Percentiles rank a stretch among this genome's conserved stretches.
Conservation (phyloP, 768 basidiomycete genomes). For the Xanthoconium purpureum region DNA sequence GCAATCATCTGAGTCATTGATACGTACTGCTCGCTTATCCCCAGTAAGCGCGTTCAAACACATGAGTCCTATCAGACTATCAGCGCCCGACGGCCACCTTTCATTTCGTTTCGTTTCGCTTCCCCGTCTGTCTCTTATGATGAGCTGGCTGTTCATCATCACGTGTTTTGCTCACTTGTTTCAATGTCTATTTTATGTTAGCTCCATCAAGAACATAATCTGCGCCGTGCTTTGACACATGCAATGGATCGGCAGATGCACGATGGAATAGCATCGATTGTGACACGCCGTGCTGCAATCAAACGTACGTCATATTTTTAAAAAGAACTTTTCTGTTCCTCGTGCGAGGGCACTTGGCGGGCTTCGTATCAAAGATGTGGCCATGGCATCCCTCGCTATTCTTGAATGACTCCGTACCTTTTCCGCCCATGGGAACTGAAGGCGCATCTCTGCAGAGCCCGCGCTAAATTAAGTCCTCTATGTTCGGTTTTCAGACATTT, state of each 20-base stretch:
- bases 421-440: constrained; percentile 1
- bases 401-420: neutral
- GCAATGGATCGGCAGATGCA: neutral
- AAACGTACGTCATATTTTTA: neutral
- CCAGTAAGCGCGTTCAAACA: neutral
- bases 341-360: neutral
- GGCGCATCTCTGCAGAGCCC: neutral
- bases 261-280: too few relatives aligned
- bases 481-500: neutral
- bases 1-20: neutral
- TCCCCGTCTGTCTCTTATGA: neutral
- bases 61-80: neutral
- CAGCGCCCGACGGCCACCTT: neutral
- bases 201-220: neutral
- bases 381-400: neutral
- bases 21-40: neutral
- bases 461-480: neutral
- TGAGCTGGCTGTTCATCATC: neutral
- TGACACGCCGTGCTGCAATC: neutral
- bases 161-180: neutral
- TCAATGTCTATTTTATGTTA: neutral
- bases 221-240: neutral
- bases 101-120: neutral
- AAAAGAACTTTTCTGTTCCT: neutral
- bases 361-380: neutral